Base-by-base conservation (phyloP, 495 filamentous ascomycete genomes). In the Gamarada debralockiae region DNA sequence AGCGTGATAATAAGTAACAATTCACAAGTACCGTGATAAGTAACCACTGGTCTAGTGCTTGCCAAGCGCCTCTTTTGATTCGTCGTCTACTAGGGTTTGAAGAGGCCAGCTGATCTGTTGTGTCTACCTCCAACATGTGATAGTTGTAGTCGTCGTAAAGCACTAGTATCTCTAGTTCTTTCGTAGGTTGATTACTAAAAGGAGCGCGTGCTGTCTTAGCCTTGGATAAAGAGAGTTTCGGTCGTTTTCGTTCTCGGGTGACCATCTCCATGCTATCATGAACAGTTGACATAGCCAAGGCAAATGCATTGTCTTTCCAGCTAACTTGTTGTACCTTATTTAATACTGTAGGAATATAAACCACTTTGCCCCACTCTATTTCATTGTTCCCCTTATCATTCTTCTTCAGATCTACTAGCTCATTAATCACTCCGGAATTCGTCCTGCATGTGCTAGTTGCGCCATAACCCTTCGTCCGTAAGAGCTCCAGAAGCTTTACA, bases 321-420 rank as follows among this genome's bases (percentile, higher is more conserved):
- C 40, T 17, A 7, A 44, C 5, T 18, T 44, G 20, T 13, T 7
- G 21, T 6, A 44, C 40, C 21, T 21, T 6, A 6, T 17, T 17
- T 9, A 13, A 13, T 21, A 21, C 17, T 2, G 40, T 23, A 7
- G 3, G 14, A 6, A 23, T 14, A 18, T n/a, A 21, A 44, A 18
- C 4, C 20, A 24, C 9, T 14, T 27, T 22, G 23, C 43, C 22
- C 22, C 15, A 47, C 24, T 12, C 21, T n/a, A 33, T 4, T 29
- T 29, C 17, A 4, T n/a, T 22, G 9, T 47, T 24, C 14, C 14
- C 14, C 4, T 47, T 7, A 47, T 47, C 43, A 12, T 29, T 47
- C 25, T 47, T 47, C 20, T 47, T 27, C 9, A 47, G 21, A 31
- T 47, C 43, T 3, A 47, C 12, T n/a, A 47, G 43, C n/a, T 47